These are phyloP conservation scores for Abrus precatorius DNA, from an alignment of 306 rosid genomes.

Conservation along the genomic window DNA sequence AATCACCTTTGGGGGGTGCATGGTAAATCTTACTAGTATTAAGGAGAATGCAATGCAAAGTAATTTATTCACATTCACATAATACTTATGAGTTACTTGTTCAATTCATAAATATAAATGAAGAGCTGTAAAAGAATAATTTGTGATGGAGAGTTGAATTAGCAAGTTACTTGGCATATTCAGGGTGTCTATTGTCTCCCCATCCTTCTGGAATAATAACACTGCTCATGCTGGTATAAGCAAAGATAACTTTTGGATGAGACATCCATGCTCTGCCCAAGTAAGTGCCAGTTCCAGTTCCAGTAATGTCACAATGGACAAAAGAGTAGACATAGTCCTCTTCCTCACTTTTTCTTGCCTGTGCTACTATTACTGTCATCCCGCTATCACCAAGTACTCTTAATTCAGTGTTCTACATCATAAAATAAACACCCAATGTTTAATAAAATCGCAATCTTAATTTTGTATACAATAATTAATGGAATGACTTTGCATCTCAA, in stretches of 20 bases:
- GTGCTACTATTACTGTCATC: conserved; percentile 62
- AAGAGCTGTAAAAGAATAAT: neutral
- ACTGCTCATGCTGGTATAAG: conserved; percentile 51
- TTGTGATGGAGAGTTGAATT: neutral
- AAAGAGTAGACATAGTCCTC: conserved; percentile 59
- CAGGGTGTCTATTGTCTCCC: conserved; percentile 38
- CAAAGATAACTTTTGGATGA: conserved; percentile 50
- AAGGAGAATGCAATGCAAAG: no score
- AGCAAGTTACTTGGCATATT: conserved; percentile 34
- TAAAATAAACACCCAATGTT: conserved; percentile 39
- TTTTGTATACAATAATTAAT: neutral
- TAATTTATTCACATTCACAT: neutral
- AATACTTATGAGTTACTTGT: neutral
- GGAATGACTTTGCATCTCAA: neutral
- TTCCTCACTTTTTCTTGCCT: conserved; percentile 41
- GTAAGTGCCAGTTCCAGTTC: conserved; percentile 48
- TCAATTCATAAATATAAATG: neutral
- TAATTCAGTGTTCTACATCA: conserved; percentile 58
- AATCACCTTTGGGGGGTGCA: neutral
- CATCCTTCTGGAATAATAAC: conserved; percentile 55
- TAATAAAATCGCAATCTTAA: neutral
- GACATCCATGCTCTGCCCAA: conserved; percentile 73
- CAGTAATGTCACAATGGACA: conserved; percentile 39
- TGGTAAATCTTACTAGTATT: no score
- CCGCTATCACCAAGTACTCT: conserved; percentile 38